phyloP scores from a whole-genome alignment of 192 early-diverging fungal genomes.

The Backusella liffmaniae region DNA sequence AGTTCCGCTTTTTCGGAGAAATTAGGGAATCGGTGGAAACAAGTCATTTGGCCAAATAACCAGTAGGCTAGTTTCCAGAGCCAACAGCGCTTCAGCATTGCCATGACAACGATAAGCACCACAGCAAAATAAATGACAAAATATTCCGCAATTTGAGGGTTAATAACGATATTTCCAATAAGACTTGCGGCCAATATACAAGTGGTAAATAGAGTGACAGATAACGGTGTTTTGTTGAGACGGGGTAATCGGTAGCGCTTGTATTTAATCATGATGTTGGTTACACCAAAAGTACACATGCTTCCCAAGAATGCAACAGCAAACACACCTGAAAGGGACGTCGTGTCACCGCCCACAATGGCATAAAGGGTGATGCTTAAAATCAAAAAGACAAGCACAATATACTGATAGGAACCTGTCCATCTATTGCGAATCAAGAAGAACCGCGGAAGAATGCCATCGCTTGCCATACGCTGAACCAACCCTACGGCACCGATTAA shows the following conservation, averaged over 20 bases:
- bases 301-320: constrained; percentile 49
- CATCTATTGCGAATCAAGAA: constrained; percentile 44
- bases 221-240: constrained; percentile 22
- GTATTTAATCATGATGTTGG: constrained; percentile 46
- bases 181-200: constrained; percentile 30
- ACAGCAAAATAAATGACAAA: constrained; percentile 52
- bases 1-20: constrained; percentile 13
- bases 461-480: constrained; percentile 48
- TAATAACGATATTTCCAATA: constrained; percentile 44
- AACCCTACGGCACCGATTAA: constrained; percentile 54
- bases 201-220: constrained; percentile 34
- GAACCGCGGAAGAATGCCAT: constrained; percentile 49
- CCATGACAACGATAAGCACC: constrained; percentile 39
- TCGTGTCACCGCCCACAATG: constrained; percentile 41
- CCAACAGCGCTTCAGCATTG: constrained; percentile 41
- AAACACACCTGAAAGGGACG: constrained; percentile 53
- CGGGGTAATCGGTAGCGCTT: constrained; percentile 46
- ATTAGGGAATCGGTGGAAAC: background rate
- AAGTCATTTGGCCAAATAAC: constrained; percentile 26
- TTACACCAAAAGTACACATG: constrained; percentile 43
- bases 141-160: constrained; percentile 43
- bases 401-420: constrained; percentile 49
- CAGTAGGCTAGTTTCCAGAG: constrained; percentile 38
- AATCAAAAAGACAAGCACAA: constrained; percentile 48
- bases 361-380: constrained; percentile 46